Percentiles rank a stretch among this genome's conserved stretches.
Conservation (phyloP, 768 basidiomycete genomes). For the Suillus paluster region DNA sequence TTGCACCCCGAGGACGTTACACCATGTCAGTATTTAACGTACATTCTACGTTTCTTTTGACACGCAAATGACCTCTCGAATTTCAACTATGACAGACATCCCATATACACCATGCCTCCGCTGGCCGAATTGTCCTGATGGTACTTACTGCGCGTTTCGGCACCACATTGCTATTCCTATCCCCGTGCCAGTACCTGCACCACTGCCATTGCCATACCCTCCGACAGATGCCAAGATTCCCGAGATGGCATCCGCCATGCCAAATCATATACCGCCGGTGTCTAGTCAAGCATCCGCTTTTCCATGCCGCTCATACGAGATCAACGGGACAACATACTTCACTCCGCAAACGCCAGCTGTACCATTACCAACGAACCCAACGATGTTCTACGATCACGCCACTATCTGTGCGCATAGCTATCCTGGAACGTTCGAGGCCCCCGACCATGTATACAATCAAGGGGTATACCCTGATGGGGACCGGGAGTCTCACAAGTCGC, state of each 20-base stretch:
- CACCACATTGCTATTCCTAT: constrained; percentile 30
- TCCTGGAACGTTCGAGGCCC: neutral
- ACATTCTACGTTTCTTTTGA: neutral
- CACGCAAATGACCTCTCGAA: neutral
- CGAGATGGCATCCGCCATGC: constrained; percentile 8
- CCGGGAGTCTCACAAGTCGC: neutral
- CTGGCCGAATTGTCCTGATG: constrained; percentile 35
- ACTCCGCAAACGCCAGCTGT: constrained; percentile 8
- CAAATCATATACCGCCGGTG: neutral
- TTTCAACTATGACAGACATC: constrained; percentile 28
- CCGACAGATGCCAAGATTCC: neutral
- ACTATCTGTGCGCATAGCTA: neutral
- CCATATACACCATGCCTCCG: constrained; percentile 40
- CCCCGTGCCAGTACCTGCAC: constrained; percentile 12
- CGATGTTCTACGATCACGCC: constrained; percentile 12
- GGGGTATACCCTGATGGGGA: neutral
- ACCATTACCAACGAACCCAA: constrained; percentile 11
- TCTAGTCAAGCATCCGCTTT: constrained; percentile 12
- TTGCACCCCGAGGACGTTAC: constrained; percentile 35
- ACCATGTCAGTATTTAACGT: constrained; percentile 34
- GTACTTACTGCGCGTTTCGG: constrained; percentile 33
- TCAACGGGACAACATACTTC: constrained; percentile 37
- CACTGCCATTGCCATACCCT: neutral
- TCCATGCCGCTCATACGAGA: constrained; percentile 23
- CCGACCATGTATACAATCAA: neutral